Evolutionary conservation across 176 grass and related monocot species (phyloP).

Genomic region (Eleusine coracana): DNA sequence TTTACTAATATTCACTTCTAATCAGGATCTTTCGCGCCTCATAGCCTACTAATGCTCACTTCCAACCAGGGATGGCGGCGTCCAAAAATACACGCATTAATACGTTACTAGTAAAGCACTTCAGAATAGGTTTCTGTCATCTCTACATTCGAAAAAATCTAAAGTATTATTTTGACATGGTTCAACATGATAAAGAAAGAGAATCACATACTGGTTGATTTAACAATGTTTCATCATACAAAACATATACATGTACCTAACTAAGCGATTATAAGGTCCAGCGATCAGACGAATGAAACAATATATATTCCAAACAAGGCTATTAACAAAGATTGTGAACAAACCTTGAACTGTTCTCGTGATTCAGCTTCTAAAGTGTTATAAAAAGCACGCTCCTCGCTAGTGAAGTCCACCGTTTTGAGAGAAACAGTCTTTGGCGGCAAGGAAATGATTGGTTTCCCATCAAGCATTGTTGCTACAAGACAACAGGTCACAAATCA

Average conservation of each 20-base stretch:
- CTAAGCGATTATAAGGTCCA: neutral
- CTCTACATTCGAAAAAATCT: neutral
- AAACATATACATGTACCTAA: neutral
- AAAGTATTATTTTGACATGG: neutral
- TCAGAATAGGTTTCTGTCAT: neutral
- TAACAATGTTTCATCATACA: neutral
- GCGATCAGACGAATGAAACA: constrained; percentile 21
- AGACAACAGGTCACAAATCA: constrained; percentile 25
- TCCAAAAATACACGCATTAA: neutral
- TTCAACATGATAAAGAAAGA: constrained; percentile 9
- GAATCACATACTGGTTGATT: neutral
- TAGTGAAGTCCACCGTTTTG: constrained; percentile 77
- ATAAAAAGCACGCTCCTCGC: constrained; percentile 87
- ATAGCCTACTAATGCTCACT: neutral
- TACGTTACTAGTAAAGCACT: neutral
- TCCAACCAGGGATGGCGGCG: neutral
- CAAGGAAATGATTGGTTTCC: constrained; percentile 85
- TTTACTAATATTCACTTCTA: neutral
- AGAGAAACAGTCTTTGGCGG: constrained; percentile 85
- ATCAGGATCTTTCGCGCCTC: neutral
- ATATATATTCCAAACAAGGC: neutral
- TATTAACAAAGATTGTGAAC: constrained; percentile 28
- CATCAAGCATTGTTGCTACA: constrained; percentile 81
- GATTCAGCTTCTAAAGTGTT: constrained; percentile 85
- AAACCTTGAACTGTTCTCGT: constrained; percentile 92